These are phyloP conservation scores for Paralagenidium karlingii DNA, from an alignment of 352 stramenopile species.

Conservation along the genomic window DNA sequence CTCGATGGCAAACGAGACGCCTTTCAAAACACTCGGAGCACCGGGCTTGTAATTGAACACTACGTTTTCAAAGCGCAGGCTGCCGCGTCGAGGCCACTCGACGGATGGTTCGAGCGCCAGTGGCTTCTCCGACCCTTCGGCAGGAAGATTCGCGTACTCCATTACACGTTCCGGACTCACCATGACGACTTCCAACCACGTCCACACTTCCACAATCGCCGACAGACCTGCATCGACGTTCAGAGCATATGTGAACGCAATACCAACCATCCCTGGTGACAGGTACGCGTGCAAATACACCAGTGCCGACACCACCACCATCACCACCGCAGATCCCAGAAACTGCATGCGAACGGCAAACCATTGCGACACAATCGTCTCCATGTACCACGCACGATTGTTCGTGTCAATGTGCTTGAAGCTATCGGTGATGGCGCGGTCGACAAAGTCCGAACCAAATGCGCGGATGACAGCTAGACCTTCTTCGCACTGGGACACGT, in stretches of 20 bases:
- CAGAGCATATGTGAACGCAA: conserved; percentile 81
- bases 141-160: conserved; percentile 7
- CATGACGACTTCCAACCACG: conserved; percentile 25
- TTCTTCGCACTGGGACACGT: conserved; percentile 13
- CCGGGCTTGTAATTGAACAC: conserved; percentile 79
- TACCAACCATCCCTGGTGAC: conserved; percentile 49
- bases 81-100: conserved; percentile 71
- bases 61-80: conserved; percentile 82
- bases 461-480: conserved; percentile 18
- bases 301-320: conserved; percentile 17
- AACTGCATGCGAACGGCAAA: conserved; percentile 31
- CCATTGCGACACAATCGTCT: conserved; percentile 18
- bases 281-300: conserved; percentile 15
- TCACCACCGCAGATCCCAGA: conserved; percentile 16
- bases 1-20: conserved; percentile 30
- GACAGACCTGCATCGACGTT: conserved; percentile 75
- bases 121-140: conserved; percentile 3
- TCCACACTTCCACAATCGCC: conserved; percentile 31
- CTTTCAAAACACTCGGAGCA: conserved; percentile 21
- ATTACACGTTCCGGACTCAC: conserved; percentile 10
- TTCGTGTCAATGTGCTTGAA: background rate
- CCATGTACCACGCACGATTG: conserved; percentile 10
- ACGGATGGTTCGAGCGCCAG: conserved; percentile 1
- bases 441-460: conserved; percentile 13
- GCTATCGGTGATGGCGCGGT: conserved; percentile 5